phyloP scores from a whole-genome alignment of 164 flowering plant genomes.

The Annona cherimola region DNA sequence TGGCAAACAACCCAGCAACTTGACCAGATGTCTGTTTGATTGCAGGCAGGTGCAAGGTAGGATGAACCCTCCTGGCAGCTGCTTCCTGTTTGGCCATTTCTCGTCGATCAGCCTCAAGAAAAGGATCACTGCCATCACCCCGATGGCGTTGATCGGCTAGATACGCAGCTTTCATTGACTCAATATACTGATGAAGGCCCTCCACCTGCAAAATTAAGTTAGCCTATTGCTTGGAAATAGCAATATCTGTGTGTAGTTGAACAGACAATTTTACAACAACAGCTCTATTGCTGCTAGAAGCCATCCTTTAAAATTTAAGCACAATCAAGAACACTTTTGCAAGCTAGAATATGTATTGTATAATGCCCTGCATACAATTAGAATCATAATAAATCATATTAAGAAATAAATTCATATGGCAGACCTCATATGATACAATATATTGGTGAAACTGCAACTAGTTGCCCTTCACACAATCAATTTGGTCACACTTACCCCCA shows the following conservation, averaged over 20 bases:
- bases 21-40: slow-evolving; percentile 65
- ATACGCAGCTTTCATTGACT: slow-evolving; percentile 92
- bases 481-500: too few relatives aligned
- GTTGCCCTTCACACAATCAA: too few relatives aligned
- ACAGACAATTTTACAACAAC: not conserved
- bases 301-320: too few relatives aligned
- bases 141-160: slow-evolving; percentile 85
- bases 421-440: too few relatives aligned
- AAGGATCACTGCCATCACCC: slow-evolving; percentile 83
- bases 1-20: slow-evolving; percentile 59
- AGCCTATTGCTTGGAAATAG: not conserved
- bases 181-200: slow-evolving; percentile 87
- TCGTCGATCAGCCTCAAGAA: slow-evolving; percentile 93
- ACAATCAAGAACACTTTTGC: too few relatives aligned
- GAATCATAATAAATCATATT: too few relatives aligned
- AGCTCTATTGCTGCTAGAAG: too few relatives aligned
- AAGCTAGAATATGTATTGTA: too few relatives aligned
- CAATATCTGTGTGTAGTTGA: too few relatives aligned
- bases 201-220: slow-evolving; percentile 54
- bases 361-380: too few relatives aligned
- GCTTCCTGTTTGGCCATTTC: slow-evolving; percentile 91
- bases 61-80: slow-evolving; percentile 89
- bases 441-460: too few relatives aligned
- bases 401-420: too few relatives aligned
- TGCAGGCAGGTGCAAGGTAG: slow-evolving; percentile 78